These are phyloP conservation scores for Fusarium sp. DNA, from an alignment of 2,329 filamentous ascomycete species.

Conservation along the genomic window DNA sequence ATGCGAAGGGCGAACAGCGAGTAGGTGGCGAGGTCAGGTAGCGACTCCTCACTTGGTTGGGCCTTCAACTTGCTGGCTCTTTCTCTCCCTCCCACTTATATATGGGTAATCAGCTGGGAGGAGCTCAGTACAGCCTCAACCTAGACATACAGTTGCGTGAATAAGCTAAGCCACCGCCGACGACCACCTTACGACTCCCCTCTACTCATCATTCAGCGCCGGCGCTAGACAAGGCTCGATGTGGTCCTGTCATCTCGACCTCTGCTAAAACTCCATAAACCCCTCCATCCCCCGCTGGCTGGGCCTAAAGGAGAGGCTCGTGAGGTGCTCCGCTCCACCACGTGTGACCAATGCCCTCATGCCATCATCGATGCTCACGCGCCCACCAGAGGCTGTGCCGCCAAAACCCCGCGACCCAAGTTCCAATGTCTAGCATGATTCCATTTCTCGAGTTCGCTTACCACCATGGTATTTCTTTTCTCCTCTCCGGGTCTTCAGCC, in stretches of 20 bases:
- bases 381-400: constrained; percentile 23
- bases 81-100: not conserved
- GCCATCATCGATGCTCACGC: constrained; percentile 22
- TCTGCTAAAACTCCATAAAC: constrained; percentile 7
- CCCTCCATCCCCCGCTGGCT: not conserved
- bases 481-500: not conserved
- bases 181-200: not conserved
- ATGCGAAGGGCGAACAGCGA: not conserved
- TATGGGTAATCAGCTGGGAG: not conserved
- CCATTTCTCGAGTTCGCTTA: constrained; percentile 1
- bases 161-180: constrained; percentile 6
- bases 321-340: constrained; percentile 11
- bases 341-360: constrained; percentile 31
- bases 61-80: not conserved
- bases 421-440: not conserved
- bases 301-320: constrained; percentile 11
- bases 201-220: not conserved
- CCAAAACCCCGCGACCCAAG: not conserved
- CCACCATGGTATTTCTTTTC: not conserved
- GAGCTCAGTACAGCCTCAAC: constrained; percentile 7
- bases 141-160: not conserved
- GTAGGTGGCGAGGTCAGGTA: not conserved
- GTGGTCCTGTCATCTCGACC: not conserved
- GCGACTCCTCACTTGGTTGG: not conserved
- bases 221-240: not conserved